Evolutionary conservation across 805 yeast genomes (phyloP), one percentile per base, ranked within the genome.

Genomic region (Nadsonia fulvescens): DNA sequence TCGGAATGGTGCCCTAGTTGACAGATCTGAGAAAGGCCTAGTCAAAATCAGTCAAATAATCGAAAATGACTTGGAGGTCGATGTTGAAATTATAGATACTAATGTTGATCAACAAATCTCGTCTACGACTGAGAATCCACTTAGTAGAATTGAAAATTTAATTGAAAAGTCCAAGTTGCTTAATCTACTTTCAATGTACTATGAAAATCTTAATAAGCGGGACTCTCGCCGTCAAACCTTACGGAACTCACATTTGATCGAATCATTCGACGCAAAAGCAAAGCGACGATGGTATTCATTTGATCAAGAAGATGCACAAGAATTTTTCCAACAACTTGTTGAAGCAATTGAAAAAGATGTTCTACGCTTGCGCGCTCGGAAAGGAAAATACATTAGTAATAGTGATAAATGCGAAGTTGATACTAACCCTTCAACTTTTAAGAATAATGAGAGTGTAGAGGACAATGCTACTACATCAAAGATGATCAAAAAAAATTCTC

Each of bases 281-380:
- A 75, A 70, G 42, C 73, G 72, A 43, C 63, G 81, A 32, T 69
- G 82, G 38, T 50, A 69, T 29, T 89, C 94, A 2, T 79, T 79
- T 44, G 81, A 78, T 42, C 96, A 83, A 51, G 94, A 83, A 47
- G 96, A 83, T 53, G 95, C 95, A 0, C 94, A 83, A 49, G 96
- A 83, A 47, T 83, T 83, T 42, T 83, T 83, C 54, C 95, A 83
- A 24, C 67, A 46, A 35, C 31, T 50, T 9, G 33, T 50, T 23
- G 31, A 33, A 10, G 40, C 44, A 6, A 30, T 50, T 13, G 56
- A 50, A 27, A 41, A 37, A 15, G 53, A 47, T 11, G 31, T 33
- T 20, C 39, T 44, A 26, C 16, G 21, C 22, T 24, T 17, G 23
- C 23, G 27, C 5, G 33, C 27, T 8, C 27, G 30, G 18, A 25